Evolutionary conservation across 2,329 filamentous ascomycete species (phyloP).

Genomic region (Cladosporium oxysporum): DNA sequence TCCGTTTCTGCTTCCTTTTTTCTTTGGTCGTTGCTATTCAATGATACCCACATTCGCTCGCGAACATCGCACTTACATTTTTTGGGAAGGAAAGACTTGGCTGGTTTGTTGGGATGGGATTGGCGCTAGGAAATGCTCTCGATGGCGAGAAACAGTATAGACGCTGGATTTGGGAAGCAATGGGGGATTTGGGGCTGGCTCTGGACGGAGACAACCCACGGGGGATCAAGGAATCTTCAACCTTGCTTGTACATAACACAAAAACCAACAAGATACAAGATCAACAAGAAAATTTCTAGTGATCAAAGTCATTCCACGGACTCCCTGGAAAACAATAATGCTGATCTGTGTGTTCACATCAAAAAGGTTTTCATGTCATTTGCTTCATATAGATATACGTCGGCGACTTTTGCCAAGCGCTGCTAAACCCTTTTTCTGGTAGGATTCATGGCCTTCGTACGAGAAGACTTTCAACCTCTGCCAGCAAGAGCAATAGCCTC

Average conservation of each 20-base stretch:
- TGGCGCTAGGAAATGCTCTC: background rate
- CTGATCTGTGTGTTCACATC: background rate
- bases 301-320: background rate
- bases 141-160: background rate
- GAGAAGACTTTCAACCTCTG: slow-evolving; percentile 20
- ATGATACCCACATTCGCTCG: slow-evolving; percentile 31
- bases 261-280: background rate
- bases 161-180: background rate
- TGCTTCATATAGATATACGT: background rate
- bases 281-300: background rate
- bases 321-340: background rate
- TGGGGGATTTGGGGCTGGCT: background rate
- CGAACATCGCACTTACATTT: slow-evolving; percentile 11
- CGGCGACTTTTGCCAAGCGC: background rate
- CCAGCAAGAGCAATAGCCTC: slow-evolving; percentile 72
- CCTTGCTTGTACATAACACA: background rate
- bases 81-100: background rate
- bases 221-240: background rate
- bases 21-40: slow-evolving; percentile 8
- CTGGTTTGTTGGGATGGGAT: background rate
- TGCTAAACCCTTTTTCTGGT: background rate
- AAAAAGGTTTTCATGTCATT: background rate
- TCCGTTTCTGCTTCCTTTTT: background rate
- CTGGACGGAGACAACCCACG: background rate
- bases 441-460: background rate